Conservation (phyloP, 192 early-diverging fungal species). For the Coemansia umbellata region DNA sequence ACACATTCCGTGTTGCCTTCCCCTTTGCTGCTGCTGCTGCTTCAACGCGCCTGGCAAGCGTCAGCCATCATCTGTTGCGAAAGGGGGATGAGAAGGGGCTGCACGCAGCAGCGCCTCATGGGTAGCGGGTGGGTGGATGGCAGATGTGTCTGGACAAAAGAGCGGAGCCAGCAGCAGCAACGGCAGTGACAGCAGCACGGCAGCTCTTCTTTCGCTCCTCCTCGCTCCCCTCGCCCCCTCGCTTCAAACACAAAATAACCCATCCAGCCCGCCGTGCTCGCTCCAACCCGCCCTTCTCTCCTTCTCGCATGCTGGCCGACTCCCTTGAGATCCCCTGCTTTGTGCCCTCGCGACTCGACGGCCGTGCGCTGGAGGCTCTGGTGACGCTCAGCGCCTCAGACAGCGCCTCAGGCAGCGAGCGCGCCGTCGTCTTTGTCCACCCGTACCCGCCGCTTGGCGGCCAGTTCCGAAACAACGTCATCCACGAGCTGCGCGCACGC, state of each 20-base stretch:
- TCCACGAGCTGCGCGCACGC: conserved; percentile 22
- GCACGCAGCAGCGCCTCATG: no score
- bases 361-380: conserved; percentile 38
- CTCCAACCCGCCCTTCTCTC: not conserved
- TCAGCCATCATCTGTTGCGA: no score
- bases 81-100: no score
- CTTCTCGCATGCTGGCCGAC: conserved; percentile 23
- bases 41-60: no score
- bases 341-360: conserved; percentile 47
- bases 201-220: not conserved
- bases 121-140: no score
- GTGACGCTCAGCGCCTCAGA: conserved; percentile 11
- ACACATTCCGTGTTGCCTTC: no score
- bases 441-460: conserved; percentile 51
- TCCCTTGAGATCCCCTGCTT: conserved; percentile 38
- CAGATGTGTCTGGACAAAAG: no score
- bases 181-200: not conserved
- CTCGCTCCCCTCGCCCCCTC: no score
- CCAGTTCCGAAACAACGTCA: conserved; percentile 46
- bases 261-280: no score
- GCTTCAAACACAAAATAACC: no score
- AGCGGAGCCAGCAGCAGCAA: no score
- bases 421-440: conserved; percentile 38
- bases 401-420: not conserved
- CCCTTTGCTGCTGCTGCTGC: no score